Base-by-base conservation (phyloP, 2,329 filamentous ascomycete genomes). In the Aspergillus sp. region DNA sequence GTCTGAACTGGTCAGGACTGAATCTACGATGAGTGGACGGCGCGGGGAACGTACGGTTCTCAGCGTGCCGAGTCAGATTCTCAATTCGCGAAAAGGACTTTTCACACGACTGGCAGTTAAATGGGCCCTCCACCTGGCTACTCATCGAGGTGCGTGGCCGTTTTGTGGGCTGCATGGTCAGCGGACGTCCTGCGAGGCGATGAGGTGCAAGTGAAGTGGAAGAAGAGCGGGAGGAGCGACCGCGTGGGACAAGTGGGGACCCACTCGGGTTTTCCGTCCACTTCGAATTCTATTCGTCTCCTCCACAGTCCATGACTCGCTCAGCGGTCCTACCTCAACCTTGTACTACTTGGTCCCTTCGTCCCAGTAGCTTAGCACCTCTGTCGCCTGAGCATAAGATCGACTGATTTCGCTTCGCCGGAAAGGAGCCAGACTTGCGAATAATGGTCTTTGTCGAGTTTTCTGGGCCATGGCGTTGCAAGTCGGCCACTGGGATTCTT, bases 401-500 rank as follows among this genome's bases (percentile, higher is more conserved):
- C 57, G 25, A 65, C 54, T 28, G 22, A 60, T 41, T 63, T 57
- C 23, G 45, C 15, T 45, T 63, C 43, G 1, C 60, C n/a, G n/a
- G n/a, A n/a, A n/a, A n/a, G n/a, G n/a, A n/a, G n/a, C n/a, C n/a
- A n/a, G n/a, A n/a, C n/a, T n/a, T n/a, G n/a, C n/a, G n/a, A n/a
- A n/a, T n/a, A n/a, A 89, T 45, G 54, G n/a, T 89, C 89, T 66
- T 91, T 87, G 69, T 89, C 81, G 38, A 88, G 79, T 7, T 82
- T 78, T 57, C 77, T 83, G 4, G 90, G 90, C 75, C 91, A 92
- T 0, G 88, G 50, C n/a, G 54, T 57, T 17, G 88, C 87, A 17
- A 90, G 81, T 69, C 90, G 90, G 5, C 88, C 89, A 65, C 84
- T 87, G 0, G 89, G 89, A 66, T 85, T 90, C 62, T 81, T 79